Percentiles rank a stretch among this genome's conserved stretches.
These are phyloP conservation scores for Coccomyxa sp. DNA, from an alignment of 139 green algal genomes.

Conservation along the genomic window DNA sequence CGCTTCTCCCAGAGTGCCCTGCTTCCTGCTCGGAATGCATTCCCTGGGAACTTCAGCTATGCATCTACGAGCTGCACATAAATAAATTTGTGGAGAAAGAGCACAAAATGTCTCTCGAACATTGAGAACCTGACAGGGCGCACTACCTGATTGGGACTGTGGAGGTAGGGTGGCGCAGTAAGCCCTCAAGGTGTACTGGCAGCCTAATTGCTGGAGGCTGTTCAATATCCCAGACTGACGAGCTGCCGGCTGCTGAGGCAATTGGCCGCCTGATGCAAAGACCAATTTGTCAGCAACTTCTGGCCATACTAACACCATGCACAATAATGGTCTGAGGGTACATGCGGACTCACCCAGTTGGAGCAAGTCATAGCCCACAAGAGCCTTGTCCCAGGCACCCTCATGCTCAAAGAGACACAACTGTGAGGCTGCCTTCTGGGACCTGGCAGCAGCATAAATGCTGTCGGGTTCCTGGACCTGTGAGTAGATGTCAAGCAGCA, in stretches of 20 bases:
- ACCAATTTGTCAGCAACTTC: no score
- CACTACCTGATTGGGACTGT: no score
- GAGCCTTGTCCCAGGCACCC: slow-evolving; percentile 49
- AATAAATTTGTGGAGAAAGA: no score
- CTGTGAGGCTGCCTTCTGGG: slow-evolving; percentile 34
- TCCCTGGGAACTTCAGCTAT: no score
- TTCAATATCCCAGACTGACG: neutral
- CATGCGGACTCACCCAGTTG: neutral
- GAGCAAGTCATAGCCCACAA: slow-evolving; percentile 44
- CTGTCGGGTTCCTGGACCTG: slow-evolving; percentile 69
- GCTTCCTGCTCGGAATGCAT: neutral
- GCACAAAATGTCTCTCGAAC: no score
- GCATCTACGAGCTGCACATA: no score
- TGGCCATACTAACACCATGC: no score
- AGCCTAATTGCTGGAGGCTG: slow-evolving; percentile 50
- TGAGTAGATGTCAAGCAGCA: slow-evolving; percentile 74
- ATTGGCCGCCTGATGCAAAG: no score
- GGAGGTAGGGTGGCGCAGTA: neutral
- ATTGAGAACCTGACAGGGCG: no score
- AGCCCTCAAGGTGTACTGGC: slow-evolving; percentile 15
- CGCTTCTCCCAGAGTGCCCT: slow-evolving; percentile 29
- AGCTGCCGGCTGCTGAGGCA: no score
- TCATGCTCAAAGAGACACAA: slow-evolving; percentile 55
- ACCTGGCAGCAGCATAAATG: slow-evolving; percentile 68
- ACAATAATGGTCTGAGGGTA: no score